These are phyloP conservation scores for Vachellia collinsii DNA, from an alignment of 306 rosid genomes.

Conservation along the genomic window DNA sequence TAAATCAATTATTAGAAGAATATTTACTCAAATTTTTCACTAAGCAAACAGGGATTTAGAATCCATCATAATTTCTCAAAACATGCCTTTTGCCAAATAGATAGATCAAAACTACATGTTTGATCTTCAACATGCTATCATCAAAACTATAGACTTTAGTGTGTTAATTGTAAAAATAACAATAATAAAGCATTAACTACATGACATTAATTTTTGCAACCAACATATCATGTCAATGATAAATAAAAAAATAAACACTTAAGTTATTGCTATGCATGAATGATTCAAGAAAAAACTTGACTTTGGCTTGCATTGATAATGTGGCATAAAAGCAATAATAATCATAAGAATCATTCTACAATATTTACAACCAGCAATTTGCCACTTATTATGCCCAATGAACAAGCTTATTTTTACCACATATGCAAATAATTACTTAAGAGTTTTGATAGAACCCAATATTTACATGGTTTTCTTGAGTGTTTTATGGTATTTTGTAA, in stretches of 20 bases:
- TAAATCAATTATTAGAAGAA: neutral
- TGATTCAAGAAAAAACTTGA: conserved; percentile 6
- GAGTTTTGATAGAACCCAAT: too few relatives aligned
- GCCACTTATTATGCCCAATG: neutral
- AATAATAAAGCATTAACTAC: neutral
- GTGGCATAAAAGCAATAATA: neutral
- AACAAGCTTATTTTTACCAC: neutral
- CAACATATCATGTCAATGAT: neutral
- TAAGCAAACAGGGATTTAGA: neutral
- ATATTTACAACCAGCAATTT: neutral
- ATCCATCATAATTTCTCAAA: neutral
- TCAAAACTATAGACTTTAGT: neutral
- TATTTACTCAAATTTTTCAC: neutral
- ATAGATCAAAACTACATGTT: neutral
- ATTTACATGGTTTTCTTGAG: too few relatives aligned
- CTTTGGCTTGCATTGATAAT: conserved; percentile 3
- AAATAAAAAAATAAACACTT: conserved; percentile 14
- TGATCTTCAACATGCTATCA: neutral
- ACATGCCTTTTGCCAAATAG: neutral
- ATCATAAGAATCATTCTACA: neutral
- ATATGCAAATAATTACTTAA: neutral
- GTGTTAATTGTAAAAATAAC: neutral
- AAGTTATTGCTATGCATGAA: neutral
- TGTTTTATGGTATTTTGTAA: too few relatives aligned
- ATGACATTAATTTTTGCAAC: neutral